Conservation (phyloP, 140 eudicot species). For the Cichorium intybus region DNA sequence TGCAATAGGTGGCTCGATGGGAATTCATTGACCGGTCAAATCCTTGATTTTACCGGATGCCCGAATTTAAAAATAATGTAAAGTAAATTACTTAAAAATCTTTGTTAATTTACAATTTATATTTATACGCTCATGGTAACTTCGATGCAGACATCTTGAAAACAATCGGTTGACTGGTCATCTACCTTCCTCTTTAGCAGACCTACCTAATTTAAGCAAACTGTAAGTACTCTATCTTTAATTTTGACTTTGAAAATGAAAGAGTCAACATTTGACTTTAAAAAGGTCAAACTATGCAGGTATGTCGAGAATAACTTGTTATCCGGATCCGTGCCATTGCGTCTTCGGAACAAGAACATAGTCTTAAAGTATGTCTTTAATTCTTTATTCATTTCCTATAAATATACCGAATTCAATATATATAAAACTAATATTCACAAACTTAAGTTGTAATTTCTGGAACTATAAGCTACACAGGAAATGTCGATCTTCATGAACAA, state of each 20-base stretch:
- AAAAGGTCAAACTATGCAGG: slow-evolving; percentile 44
- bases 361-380: slow-evolving; percentile 54
- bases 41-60: slow-evolving; percentile 77
- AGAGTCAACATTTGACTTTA: not conserved
- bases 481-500: slow-evolving; percentile 49
- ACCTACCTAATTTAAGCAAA: slow-evolving; percentile 57
- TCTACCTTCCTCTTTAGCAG: slow-evolving; percentile 58
- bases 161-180: slow-evolving; percentile 62
- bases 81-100: not conserved
- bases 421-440: not conserved
- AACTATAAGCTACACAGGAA: slow-evolving; percentile 64
- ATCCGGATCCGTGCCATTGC: slow-evolving; percentile 63
- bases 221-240: slow-evolving; percentile 50
- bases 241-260: not conserved
- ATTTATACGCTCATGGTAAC: not conserved
- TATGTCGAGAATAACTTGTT: slow-evolving; percentile 63
- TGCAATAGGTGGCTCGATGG: slow-evolving; percentile 79
- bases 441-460: slow-evolving; percentile 2
- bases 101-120: not conserved
- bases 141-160: slow-evolving; percentile 64
- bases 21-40: slow-evolving; percentile 56
- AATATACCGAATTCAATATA: not conserved
- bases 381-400: not conserved
- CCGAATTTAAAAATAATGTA: slow-evolving; percentile 65
- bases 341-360: slow-evolving; percentile 50